Conservation (phyloP, 257 asterid species). For the Lantana camara region DNA sequence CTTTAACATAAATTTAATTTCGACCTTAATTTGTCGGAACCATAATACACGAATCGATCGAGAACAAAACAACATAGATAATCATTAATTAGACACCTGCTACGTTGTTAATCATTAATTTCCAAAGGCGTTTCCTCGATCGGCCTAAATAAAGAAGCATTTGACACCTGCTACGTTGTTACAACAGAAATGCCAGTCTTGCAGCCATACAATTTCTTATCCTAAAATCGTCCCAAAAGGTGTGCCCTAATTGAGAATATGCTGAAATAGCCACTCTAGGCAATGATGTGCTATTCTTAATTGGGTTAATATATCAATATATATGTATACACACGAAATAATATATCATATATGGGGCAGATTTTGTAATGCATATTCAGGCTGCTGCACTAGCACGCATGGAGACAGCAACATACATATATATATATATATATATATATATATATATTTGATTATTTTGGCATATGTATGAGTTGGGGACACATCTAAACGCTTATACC, state of each 20-base stretch:
- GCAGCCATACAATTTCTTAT: slow-evolving; percentile 13
- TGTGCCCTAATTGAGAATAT: neutral
- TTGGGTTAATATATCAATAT: neutral
- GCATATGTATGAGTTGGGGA: too few relatives aligned
- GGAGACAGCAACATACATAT: neutral
- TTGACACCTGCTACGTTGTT: neutral
- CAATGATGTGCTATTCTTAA: slow-evolving; percentile 14
- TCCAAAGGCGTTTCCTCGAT: neutral
- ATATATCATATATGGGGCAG: neutral
- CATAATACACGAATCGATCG: neutral
- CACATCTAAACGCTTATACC: too few relatives aligned
- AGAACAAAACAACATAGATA: neutral
- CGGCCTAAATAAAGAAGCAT: neutral
- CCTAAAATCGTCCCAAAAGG: slow-evolving; percentile 8
- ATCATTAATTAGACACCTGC: too few relatives aligned
- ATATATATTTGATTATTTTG: neutral
- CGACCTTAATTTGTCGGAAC: neutral
- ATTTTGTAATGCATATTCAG: neutral
- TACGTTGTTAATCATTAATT: neutral
- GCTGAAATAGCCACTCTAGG: slow-evolving; percentile 16
- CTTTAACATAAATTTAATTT: too few relatives aligned
- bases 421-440: too few relatives aligned
- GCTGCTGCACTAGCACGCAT: neutral
- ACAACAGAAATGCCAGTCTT: neutral
- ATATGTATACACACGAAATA: neutral